Conservation (phyloP, 2,329 filamentous ascomycete species). For the Trichoderma atroviride region DNA sequence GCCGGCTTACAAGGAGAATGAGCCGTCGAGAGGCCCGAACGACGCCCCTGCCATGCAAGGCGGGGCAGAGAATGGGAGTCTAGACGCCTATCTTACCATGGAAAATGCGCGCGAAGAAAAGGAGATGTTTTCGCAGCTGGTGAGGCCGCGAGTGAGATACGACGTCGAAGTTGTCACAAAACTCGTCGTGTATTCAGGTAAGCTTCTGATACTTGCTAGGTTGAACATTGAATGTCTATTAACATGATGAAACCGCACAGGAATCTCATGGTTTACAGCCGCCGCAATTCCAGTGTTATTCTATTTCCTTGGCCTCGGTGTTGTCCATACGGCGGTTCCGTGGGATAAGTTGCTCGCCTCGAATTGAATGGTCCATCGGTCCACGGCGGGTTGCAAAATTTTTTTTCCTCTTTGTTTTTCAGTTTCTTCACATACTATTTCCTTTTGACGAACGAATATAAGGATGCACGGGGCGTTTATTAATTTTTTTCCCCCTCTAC, state of each 20-base stretch:
- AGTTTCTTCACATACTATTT: background rate
- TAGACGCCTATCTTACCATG: slow-evolving; percentile 39
- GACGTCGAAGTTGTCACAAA: slow-evolving; percentile 99
- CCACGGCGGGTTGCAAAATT: background rate
- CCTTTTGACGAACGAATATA: slow-evolving; percentile 13
- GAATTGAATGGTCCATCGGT: background rate
- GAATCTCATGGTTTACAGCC: slow-evolving; percentile 80
- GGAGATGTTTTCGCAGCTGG: slow-evolving; percentile 82
- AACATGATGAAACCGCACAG: slow-evolving; percentile 44
- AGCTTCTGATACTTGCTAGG: slow-evolving; percentile 36
- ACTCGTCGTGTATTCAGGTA: slow-evolving; percentile 89
- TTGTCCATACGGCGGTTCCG: slow-evolving; percentile 42
- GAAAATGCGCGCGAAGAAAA: slow-evolving; percentile 63
- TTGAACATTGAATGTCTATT: slow-evolving; percentile 24
- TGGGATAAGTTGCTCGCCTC: background rate
- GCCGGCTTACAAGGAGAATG: slow-evolving; percentile 61
- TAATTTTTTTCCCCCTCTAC: background rate
- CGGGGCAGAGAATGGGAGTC: slow-evolving; percentile 39
- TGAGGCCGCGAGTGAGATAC: slow-evolving; percentile 87
- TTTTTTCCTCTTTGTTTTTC: too few species aligned
- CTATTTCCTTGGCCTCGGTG: slow-evolving; percentile 58
- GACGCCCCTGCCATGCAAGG: slow-evolving; percentile 45
- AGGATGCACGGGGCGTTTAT: background rate
- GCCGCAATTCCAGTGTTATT: slow-evolving; percentile 76
- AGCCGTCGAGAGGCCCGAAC: slow-evolving; percentile 74